Conservation (phyloP, 345 rosid genomes). For the Acer negundo region DNA sequence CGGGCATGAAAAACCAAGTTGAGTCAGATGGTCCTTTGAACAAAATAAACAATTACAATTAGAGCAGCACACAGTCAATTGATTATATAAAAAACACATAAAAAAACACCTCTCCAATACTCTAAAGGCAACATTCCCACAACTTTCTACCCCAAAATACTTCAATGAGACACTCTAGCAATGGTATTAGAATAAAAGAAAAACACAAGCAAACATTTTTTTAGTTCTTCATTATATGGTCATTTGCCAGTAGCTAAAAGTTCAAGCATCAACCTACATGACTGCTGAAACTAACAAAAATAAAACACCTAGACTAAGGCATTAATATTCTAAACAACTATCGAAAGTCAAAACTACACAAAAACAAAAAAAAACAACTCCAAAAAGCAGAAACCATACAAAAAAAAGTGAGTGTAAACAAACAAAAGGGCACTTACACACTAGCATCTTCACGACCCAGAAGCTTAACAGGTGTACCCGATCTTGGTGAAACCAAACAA, state of each 20-base stretch:
- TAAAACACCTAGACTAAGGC: background rate
- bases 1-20: background rate
- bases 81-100: background rate
- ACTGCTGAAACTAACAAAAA: background rate
- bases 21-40: background rate
- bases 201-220: background rate
- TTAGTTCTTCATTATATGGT: background rate
- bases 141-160: background rate
- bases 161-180: background rate
- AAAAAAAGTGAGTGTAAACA: background rate
- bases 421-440: constrained; percentile 62
- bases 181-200: background rate
- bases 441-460: constrained; percentile 95
- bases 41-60: constrained; percentile 5
- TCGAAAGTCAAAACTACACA: background rate
- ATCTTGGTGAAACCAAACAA: constrained; percentile 75
- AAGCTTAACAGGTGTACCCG: constrained; percentile 95
- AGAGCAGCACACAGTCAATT: background rate
- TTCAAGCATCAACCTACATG: constrained; percentile 1
- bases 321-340: background rate
- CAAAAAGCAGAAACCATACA: background rate
- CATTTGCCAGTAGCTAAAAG: background rate
- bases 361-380: background rate
- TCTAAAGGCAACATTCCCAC: background rate
- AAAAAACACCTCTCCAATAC: background rate